These are phyloP conservation scores for Maudiozyma bulderi DNA, from an alignment of 805 yeast species.

Conservation along the genomic window DNA sequence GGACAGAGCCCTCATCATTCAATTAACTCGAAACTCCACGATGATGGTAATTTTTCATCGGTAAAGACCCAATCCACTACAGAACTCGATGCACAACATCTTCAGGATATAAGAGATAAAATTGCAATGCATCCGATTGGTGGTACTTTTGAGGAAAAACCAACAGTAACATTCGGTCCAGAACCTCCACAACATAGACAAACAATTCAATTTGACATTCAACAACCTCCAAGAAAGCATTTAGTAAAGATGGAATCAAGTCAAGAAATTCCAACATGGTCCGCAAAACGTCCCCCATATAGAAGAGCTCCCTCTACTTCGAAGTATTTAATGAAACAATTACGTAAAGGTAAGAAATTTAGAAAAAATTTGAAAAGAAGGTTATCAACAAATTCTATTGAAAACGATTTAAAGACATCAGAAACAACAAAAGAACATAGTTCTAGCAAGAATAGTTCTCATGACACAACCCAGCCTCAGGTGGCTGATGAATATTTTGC, in stretches of 20 bases:
- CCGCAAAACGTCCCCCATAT: background rate
- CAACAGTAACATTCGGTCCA: background rate
- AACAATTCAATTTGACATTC: slow-evolving; percentile 24
- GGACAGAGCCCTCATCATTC: background rate
- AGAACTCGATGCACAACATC: background rate
- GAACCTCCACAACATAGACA: slow-evolving; percentile 8
- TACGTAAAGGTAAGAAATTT: slow-evolving; percentile 15
- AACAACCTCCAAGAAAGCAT: slow-evolving; percentile 17
- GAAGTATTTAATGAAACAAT: slow-evolving; percentile 7
- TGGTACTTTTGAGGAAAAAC: background rate
- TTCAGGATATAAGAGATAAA: background rate
- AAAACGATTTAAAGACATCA: slow-evolving; percentile 2
- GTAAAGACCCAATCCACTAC: background rate
- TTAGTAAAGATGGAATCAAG: slow-evolving; percentile 1
- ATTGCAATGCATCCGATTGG: background rate
- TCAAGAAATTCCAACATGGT: background rate
- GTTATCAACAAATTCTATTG: slow-evolving; percentile 13
- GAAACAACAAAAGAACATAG: background rate
- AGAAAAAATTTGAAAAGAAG: slow-evolving; percentile 13
- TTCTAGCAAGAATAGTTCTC: background rate
- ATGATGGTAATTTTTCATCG: background rate
- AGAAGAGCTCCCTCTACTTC: background rate
- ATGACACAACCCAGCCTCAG: background rate
- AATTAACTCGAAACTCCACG: background rate
- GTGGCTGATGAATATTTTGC: slow-evolving; percentile 18